These are phyloP conservation scores for Nicotiana otophora DNA, from an alignment of 257 asterid species.

Conservation along the genomic window DNA sequence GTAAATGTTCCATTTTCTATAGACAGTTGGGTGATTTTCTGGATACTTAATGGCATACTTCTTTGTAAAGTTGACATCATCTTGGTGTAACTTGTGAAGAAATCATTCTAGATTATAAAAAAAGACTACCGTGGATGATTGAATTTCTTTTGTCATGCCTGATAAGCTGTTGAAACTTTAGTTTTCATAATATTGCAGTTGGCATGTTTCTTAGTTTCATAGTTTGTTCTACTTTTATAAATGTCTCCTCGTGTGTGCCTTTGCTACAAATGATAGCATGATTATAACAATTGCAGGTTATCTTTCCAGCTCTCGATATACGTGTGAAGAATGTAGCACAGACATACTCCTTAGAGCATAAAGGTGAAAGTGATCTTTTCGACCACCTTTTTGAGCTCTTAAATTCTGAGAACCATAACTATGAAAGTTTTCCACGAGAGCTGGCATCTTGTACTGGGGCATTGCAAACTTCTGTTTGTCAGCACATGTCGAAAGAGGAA, in stretches of 20 bases:
- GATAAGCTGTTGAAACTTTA: not conserved
- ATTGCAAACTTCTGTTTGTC: constrained; percentile 39
- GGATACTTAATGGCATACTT: not conserved
- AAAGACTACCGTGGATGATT: not conserved
- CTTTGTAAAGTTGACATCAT: not conserved
- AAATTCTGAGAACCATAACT: constrained; percentile 20
- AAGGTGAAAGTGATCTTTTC: constrained; percentile 44
- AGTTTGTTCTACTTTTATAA: not conserved
- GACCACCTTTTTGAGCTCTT: constrained; percentile 43
- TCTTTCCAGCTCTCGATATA: constrained; percentile 47
- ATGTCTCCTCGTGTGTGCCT: not conserved
- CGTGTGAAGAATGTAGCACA: constrained; percentile 47
- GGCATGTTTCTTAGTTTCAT: not conserved
- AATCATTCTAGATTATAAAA: not conserved
- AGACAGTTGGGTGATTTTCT: not conserved
- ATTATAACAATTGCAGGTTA: constrained; percentile 29
- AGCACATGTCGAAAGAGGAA: constrained; percentile 48
- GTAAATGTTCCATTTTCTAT: not conserved
- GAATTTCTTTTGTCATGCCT: not conserved
- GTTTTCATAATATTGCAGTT: not conserved
- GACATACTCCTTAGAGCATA: constrained; percentile 46
- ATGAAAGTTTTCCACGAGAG: constrained; percentile 33
- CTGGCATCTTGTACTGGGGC: constrained; percentile 46
- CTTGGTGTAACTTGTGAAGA: not conserved
- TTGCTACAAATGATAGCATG: constrained; percentile 8